A percentile compares a stretch with the other conserved stretches of the same genome.
phyloP scores from a whole-genome alignment of 805 yeast genomes.

The Lachancea sp. region DNA sequence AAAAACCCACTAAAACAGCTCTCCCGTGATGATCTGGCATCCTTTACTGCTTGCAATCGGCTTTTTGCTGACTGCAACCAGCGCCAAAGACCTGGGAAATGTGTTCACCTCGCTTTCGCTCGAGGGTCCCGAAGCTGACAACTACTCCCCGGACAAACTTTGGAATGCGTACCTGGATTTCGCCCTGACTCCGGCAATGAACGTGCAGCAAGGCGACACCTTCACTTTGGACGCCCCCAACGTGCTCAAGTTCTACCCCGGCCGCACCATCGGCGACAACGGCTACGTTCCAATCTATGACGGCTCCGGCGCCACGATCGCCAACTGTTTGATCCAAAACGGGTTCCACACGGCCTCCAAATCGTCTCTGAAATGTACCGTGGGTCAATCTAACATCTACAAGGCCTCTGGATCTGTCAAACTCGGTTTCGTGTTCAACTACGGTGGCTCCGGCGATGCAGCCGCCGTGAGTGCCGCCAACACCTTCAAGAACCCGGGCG shows the following conservation, averaged over 20 bases:
- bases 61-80: constrained; percentile 1
- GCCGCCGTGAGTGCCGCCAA: constrained; percentile 11
- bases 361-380: constrained; percentile 3
- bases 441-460: constrained; percentile 9
- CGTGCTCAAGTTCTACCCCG: constrained; percentile 11
- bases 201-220: constrained; percentile 12
- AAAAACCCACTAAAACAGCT: too few relatives aligned
- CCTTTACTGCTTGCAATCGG: background rate
- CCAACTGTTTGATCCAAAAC: constrained; percentile 6
- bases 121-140: constrained; percentile 1
- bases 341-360: constrained; percentile 1
- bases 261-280: constrained; percentile 1
- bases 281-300: constrained; percentile 4
- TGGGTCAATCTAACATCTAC: background rate
- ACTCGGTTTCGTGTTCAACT: constrained; percentile 9
- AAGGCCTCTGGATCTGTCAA: constrained; percentile 2
- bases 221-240: constrained; percentile 11
- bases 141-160: constrained; percentile 3
- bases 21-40: constrained; percentile 3
- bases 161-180: constrained; percentile 11
- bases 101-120: constrained; percentile 11
- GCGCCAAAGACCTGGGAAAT: constrained; percentile 13
- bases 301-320: constrained; percentile 2
- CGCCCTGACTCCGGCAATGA: constrained; percentile 10
- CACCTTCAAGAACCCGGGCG: constrained; percentile 6